Conservation (phyloP, 2,329 filamentous ascomycete species). For the Bipolaris zeicola region DNA sequence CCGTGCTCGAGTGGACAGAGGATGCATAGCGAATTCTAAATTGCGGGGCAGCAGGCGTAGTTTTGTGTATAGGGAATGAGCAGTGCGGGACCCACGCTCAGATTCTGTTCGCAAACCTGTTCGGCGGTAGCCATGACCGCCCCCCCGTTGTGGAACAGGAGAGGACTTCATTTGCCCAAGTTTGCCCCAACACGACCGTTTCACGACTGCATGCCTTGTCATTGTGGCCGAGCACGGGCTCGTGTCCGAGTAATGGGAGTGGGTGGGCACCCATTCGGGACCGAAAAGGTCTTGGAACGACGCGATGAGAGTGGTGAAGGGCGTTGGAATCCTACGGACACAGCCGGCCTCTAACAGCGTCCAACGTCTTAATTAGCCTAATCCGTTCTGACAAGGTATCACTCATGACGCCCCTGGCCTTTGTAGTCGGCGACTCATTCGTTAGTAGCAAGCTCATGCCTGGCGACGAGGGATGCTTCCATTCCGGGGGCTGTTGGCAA, state of each 20-base stretch:
- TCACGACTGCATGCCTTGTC: constrained; percentile 14
- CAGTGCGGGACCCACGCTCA: constrained; percentile 19
- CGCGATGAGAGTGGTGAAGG: neutral
- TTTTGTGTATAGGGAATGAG: constrained; percentile 11
- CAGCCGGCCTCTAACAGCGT: constrained; percentile 39
- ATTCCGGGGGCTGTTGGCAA: constrained; percentile 20
- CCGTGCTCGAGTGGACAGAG: constrained; percentile 12
- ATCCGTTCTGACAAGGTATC: constrained; percentile 41
- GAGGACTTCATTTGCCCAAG: constrained; percentile 20
- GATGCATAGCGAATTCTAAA: constrained; percentile 32
- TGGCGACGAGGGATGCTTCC: constrained; percentile 16
- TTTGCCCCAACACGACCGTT: constrained; percentile 16
- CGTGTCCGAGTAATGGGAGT: neutral
- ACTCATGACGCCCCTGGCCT: constrained; percentile 19
- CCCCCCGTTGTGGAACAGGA: constrained; percentile 28
- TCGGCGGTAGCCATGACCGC: constrained; percentile 26
- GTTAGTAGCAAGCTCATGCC: constrained; percentile 11
- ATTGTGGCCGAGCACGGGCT: constrained; percentile 6
- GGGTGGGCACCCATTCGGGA: neutral
- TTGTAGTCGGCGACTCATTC: constrained; percentile 15
- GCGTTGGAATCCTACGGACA: constrained; percentile 29
- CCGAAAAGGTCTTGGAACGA: neutral
- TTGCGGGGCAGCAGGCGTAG: constrained; percentile 37
- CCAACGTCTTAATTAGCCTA: constrained; percentile 46
- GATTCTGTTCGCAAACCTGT: constrained; percentile 26